Base-by-base conservation (phyloP, 495 filamentous ascomycete genomes). In the Penicillium subrubescens region DNA sequence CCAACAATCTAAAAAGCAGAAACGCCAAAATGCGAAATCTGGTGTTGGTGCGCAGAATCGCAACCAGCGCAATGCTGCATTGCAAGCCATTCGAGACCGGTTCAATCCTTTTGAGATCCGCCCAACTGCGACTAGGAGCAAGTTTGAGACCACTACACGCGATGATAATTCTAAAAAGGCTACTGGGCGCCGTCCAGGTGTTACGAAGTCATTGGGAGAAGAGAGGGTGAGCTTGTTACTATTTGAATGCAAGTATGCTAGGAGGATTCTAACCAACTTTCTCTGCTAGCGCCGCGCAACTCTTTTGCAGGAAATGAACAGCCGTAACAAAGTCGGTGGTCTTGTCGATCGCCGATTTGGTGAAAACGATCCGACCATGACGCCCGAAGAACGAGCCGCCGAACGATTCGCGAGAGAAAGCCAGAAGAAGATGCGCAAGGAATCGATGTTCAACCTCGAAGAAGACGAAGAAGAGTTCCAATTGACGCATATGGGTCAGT, bases 71-170 rank as follows among this genome's bases (percentile, higher is more conserved):
- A 85, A 88, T 67, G 86, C 85, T 48, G 91, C 90, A 15, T 81
- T 99, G 57, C 84, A 91, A 69, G 85, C 84, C 55, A 97, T 98
- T 72, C 90, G 95, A 66, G 93, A 97, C 62, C 87, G 92, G 67
- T 97, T 97, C 86, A 98, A 97, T 77, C 95, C 95, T 3, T 99
- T 98, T 75, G 95, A 99, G 75, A 85, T 96, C 74, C 93, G 95
- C 76, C 84, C 85, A 12, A 84, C 87, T 27, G 78, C 85, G 0
- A 80, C 86, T 33, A 86, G 87, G 2, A 84, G 82, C 67, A 97
- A 97, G 71, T 94, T 94, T 67, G 88, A 92, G 43, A 85, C 86
- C 3, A 92, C 85, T 17, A 90, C 84, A 19, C 80, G 84, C 8
- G 79, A 82, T 66, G 76, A 74, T 33, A 81, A 73, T 54, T 83